Percentiles rank a stretch among this genome's conserved stretches.
phyloP scores from a whole-genome alignment of 176 grass and related monocot species.

The Bonia amplexicaulis region DNA sequence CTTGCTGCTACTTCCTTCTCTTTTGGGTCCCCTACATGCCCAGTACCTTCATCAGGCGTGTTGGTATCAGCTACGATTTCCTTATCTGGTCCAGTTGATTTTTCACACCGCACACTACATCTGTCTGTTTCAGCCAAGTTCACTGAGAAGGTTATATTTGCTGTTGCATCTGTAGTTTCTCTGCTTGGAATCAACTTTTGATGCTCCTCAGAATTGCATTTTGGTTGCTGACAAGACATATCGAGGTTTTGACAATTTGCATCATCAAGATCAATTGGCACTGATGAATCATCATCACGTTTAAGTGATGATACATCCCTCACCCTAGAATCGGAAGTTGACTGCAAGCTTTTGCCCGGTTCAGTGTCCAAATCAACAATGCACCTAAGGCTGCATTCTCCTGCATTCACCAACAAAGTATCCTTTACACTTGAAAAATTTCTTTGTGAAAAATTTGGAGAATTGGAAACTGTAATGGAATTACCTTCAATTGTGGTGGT shows the following conservation, averaged over 20 bases:
- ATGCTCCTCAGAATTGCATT: slow-evolving; percentile 2
- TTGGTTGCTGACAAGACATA: slow-evolving; percentile 1
- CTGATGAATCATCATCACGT: slow-evolving; percentile 10
- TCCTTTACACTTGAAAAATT: neutral
- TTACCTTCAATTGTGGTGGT: slow-evolving; percentile 32
- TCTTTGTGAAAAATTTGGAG: neutral
- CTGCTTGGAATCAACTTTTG: neutral
- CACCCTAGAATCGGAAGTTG: slow-evolving; percentile 4
- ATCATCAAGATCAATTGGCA: slow-evolving; percentile 4
- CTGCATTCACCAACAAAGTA: slow-evolving; percentile 6
- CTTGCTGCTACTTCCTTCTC: slow-evolving; percentile 3
- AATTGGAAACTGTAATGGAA: neutral
- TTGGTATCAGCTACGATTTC: slow-evolving; percentile 16
- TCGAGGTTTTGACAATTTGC: slow-evolving; percentile 3
- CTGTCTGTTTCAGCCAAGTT: slow-evolving; percentile 17
- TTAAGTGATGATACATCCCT: slow-evolving; percentile 1
- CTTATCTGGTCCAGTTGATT: slow-evolving; percentile 19
- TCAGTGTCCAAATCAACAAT: slow-evolving; percentile 13
- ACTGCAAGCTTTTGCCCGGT: slow-evolving; percentile 18
- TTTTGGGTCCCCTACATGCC: neutral
- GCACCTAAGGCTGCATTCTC: neutral
- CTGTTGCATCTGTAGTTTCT: slow-evolving; percentile 17
- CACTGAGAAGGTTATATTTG: slow-evolving; percentile 20
- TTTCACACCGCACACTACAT: neutral
- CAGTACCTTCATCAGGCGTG: slow-evolving; percentile 19